Base-by-base conservation (phyloP, 2,329 filamentous ascomycete genomes). In the Sphaerulina musiva region DNA sequence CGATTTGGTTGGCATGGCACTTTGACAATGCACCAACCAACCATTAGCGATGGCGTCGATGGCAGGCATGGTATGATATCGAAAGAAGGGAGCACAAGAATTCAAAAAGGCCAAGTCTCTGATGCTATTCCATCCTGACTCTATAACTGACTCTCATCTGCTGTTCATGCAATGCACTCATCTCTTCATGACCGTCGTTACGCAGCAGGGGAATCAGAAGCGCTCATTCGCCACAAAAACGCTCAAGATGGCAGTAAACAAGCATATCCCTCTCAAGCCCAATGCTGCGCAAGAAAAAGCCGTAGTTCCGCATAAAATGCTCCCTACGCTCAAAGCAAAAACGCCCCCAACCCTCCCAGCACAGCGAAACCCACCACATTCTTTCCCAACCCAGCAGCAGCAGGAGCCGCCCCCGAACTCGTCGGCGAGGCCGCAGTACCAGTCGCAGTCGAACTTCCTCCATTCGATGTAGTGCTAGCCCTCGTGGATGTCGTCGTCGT, bases 41-140 rank as follows among this genome's bases (percentile, higher is more conserved):
- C 55, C 57, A 57, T 51, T 52, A 55, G 55, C 55, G 55, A 56
- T 36, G 51, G 57, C 55, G 53, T 59, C 51, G 40, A 38, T 38
- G 10, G 34, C 34, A 46, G 31, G 44, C 45, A 46, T 52, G 52
- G 57, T 56, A 53, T 44, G 52, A 54, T 40, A 47, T 44, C 38
- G 51, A 38, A 38, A 17, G 14, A 10, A 38, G 2, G 20, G 20
- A 3, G 34, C 34, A 38, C 6, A 38, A 6, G 12, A 38, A 12
- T 12, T 36, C 8, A 38, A 38, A 38, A 38, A 38, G 10, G 34
- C 12, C 34, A 11, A 11, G 6, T 38, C 34, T 38, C 12, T n/a
- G 12, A 38, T 38, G 34, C 34, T n/a, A 4, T 6, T 38, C 34
- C 10, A 38, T 38, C 4, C 6, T n/a, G 1, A 4, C 34, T 10